phyloP scores from a whole-genome alignment of 1,139 yeast genomes.

The Pneumocystis jirovecii region DNA sequence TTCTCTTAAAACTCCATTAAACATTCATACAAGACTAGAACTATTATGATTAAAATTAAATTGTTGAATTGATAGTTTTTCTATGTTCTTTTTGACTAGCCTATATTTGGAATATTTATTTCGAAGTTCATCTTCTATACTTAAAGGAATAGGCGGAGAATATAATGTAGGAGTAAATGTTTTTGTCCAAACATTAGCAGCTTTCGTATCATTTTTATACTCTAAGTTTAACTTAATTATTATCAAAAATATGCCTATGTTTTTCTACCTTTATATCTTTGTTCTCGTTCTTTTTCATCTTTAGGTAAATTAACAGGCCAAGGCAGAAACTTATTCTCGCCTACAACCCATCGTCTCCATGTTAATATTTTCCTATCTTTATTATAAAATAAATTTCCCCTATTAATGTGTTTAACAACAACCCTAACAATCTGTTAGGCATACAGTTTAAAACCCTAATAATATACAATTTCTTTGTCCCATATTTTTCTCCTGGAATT shows the following conservation, averaged over 20 bases:
- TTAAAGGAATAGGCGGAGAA: slow-evolving; percentile 17
- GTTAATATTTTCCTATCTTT: slow-evolving; percentile 8
- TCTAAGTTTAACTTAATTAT: slow-evolving; percentile 8
- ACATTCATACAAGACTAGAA: neutral
- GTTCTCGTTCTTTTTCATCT: slow-evolving; percentile 3
- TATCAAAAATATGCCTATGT: neutral
- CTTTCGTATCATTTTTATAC: slow-evolving; percentile 16
- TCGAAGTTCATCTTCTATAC: slow-evolving; percentile 19
- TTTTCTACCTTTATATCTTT: slow-evolving; percentile 3
- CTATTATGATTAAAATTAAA: no score
- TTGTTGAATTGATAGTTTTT: neutral
- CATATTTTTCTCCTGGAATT: slow-evolving; percentile 6
- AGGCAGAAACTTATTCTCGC: slow-evolving; percentile 9
- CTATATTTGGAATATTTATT: slow-evolving; percentile 11
- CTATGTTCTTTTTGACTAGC: neutral
- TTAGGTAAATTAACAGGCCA: slow-evolving; percentile 9
- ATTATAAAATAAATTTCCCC: slow-evolving; percentile 9
- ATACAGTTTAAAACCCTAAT: neutral
- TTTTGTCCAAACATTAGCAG: slow-evolving; percentile 3
- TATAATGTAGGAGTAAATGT: slow-evolving; percentile 18
- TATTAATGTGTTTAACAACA: slow-evolving; percentile 7
- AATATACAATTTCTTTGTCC: neutral
- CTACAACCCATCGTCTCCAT: slow-evolving; percentile 12
- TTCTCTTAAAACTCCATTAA: neutral
- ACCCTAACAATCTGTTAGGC: slow-evolving; percentile 3